Percentiles rank a stretch among this genome's conserved stretches.
Conservation (phyloP, 129 eudicot genomes). For the Dittrichia graveolens region DNA sequence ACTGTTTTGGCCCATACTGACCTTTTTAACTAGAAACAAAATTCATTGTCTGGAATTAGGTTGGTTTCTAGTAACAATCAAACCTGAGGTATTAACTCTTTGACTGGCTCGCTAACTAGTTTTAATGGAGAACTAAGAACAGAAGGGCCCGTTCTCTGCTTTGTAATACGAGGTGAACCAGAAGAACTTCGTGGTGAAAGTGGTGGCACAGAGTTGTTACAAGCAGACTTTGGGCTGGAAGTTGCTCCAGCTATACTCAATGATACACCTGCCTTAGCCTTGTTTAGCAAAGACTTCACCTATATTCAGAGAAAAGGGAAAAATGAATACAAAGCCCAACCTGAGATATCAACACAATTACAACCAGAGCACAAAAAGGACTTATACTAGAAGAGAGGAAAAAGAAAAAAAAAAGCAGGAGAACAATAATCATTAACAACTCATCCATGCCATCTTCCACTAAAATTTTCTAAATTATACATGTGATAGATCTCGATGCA, state of each 20-base stretch:
- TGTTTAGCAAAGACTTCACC: constrained; percentile 62
- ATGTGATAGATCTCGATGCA: no score
- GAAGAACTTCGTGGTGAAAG: constrained; percentile 73
- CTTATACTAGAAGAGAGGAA: no score
- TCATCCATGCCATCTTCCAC: no score
- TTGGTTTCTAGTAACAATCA: neutral
- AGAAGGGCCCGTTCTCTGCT: constrained; percentile 54
- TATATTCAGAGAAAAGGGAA: constrained; percentile 10
- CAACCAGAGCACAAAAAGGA: no score
- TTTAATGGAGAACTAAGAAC: constrained; percentile 60
- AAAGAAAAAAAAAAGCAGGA: no score
- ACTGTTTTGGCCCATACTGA: neutral
- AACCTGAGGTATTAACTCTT: constrained; percentile 70
- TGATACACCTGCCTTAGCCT: constrained; percentile 52
- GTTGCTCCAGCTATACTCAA: constrained; percentile 46
- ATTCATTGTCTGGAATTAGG: neutral
- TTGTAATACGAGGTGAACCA: constrained; percentile 59
- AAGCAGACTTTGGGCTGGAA: constrained; percentile 47
- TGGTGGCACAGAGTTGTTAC: constrained; percentile 52
- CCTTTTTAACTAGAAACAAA: neutral
- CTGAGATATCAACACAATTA: no score
- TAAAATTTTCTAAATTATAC: no score
- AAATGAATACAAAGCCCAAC: neutral
- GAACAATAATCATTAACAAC: no score
- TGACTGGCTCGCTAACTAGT: constrained; percentile 48